Percentiles rank a stretch among this genome's conserved stretches.
Conservation (phyloP, 768 basidiomycete species). For the Kondoa subrosea region DNA sequence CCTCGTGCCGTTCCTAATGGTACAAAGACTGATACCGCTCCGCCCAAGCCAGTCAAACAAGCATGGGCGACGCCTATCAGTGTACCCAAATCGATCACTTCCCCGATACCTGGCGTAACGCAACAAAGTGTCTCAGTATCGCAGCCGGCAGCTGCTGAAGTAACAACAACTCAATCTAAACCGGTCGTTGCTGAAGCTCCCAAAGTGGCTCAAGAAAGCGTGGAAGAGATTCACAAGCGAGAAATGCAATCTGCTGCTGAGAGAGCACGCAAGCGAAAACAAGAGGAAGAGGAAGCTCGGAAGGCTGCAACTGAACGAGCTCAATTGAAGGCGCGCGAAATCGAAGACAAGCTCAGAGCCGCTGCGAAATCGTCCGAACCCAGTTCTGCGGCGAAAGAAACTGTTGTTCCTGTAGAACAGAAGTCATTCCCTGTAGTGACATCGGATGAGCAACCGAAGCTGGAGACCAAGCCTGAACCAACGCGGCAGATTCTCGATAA, state of each 20-base stretch:
- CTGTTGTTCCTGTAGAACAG: not conserved
- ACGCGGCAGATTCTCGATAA: not conserved
- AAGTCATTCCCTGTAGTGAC: not conserved
- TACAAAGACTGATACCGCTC: too few species aligned
- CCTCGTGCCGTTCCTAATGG: too few species aligned
- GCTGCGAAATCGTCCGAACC: not conserved
- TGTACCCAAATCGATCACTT: too few species aligned
- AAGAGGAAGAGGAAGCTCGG: constrained; percentile 67
- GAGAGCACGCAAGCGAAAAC: constrained; percentile 58
- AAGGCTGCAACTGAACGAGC: constrained; percentile 67
- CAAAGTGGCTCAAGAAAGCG: constrained; percentile 16
- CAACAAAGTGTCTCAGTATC: too few species aligned
- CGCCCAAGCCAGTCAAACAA: too few species aligned
- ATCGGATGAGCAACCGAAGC: not conserved
- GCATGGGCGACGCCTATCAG: too few species aligned
- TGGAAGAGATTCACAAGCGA: constrained; percentile 28
- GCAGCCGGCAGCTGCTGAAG: too few species aligned
- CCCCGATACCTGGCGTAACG: too few species aligned
- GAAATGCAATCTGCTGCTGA: constrained; percentile 69
- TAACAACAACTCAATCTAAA: too few species aligned
- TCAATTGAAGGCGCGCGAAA: constrained; percentile 45
- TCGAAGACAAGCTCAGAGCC: constrained; percentile 27
- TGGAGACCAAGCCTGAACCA: not conserved
- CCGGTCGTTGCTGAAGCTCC: not conserved
- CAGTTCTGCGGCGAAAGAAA: constrained; percentile 3